Evolutionary conservation across 345 rosid species (phyloP).

Genomic region (Linum tenue): DNA sequence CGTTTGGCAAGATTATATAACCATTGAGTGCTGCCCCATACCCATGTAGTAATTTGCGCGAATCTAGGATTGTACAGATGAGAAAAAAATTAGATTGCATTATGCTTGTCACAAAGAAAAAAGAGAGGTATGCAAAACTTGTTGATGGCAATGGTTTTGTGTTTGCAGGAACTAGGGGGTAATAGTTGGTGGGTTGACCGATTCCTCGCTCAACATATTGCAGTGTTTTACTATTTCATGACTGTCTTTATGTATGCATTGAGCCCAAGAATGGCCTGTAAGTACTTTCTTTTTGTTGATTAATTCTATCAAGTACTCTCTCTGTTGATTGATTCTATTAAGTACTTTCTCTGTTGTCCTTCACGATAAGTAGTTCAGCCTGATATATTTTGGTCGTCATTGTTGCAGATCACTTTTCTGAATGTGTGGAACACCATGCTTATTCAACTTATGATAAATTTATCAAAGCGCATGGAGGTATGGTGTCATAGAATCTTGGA

Average conservation of each 20-base stretch:
- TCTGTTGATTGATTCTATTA: neutral
- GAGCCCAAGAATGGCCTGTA: constrained; percentile 99
- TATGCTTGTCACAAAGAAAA: neutral
- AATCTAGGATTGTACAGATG: neutral
- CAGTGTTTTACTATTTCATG: constrained; percentile 75
- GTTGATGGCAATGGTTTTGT: constrained; percentile 14
- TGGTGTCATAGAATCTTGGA: neutral
- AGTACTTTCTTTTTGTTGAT: constrained; percentile 19
- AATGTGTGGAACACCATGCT: constrained; percentile 91
- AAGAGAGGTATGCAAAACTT: neutral
- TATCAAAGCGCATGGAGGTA: constrained; percentile 81
- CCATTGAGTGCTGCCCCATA: neutral
- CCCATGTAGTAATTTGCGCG: neutral
- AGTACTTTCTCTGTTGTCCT: neutral
- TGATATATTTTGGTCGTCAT: neutral
- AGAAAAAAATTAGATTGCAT: neutral
- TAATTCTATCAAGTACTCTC: neutral
- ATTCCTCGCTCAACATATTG: constrained; percentile 73
- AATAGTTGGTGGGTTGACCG: constrained; percentile 97
- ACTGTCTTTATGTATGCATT: constrained; percentile 73
- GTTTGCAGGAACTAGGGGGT: constrained; percentile 87
- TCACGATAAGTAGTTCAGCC: neutral
- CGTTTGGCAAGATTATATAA: too few relatives aligned
- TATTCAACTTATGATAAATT: constrained; percentile 93
- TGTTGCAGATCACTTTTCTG: constrained; percentile 82